Conservation (phyloP, 2,329 filamentous ascomycete species). For the Thelonectria discophora region DNA sequence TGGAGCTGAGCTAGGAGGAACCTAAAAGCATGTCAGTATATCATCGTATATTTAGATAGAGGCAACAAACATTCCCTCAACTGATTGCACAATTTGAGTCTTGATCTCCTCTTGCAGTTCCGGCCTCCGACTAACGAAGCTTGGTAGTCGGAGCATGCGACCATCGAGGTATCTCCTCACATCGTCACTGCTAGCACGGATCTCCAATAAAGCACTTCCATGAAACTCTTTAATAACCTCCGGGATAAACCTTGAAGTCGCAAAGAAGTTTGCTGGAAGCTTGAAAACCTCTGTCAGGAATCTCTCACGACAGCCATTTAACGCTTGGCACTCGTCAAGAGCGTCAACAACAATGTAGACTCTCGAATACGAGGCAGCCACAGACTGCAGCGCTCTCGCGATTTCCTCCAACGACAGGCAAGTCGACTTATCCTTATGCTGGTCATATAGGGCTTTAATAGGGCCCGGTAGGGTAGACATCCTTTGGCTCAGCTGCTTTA, state of each 20-base stretch:
- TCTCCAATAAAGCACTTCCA: background rate
- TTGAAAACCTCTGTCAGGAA: background rate
- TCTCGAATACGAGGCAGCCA: background rate
- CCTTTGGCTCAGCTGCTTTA: slow-evolving; percentile 1
- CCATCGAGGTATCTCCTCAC: slow-evolving; percentile 4
- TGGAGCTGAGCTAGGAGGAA: background rate
- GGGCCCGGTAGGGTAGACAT: background rate
- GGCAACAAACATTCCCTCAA: background rate
- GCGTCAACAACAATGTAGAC: slow-evolving; percentile 6
- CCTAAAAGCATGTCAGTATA: background rate
- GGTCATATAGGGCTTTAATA: slow-evolving; percentile 5
- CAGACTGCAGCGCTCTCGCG: background rate
- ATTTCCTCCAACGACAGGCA: background rate
- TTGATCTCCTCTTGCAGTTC: background rate
- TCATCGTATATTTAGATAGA: background rate
- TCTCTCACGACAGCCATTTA: background rate
- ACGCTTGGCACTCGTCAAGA: background rate
- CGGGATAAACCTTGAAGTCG: background rate
- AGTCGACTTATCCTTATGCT: background rate
- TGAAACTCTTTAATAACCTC: background rate
- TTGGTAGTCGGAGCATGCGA: background rate
- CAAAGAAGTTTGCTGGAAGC: background rate
- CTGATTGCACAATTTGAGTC: background rate
- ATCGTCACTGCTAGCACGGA: background rate
- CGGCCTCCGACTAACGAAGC: background rate